Conservation (phyloP, 2,329 filamentous ascomycete genomes). For the Amylocarpus encephaloides region DNA sequence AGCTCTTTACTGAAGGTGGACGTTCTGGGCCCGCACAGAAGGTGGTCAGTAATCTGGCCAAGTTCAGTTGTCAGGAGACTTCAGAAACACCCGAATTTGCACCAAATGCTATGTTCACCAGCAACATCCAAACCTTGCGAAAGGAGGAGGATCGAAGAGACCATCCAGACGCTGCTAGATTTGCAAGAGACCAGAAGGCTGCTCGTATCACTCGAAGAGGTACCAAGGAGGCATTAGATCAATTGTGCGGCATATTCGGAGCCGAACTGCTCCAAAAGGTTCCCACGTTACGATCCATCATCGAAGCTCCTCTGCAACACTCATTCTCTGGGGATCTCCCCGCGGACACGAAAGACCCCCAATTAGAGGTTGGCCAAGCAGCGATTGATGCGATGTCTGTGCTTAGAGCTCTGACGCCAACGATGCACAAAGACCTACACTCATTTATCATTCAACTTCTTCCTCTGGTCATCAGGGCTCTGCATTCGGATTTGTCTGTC, state of each 20-base stretch:
- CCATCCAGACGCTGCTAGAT: conserved; percentile 83
- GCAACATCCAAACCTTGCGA: conserved; percentile 82
- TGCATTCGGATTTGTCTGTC: conserved; percentile 83
- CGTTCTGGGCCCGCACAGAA: conserved; percentile 87
- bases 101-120: conserved; percentile 70
- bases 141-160: conserved; percentile 97
- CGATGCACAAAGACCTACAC: conserved; percentile 67
- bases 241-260: conserved; percentile 75
- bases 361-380: conserved; percentile 76
- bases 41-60: conserved; percentile 89
- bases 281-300: conserved; percentile 72
- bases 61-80: conserved; percentile 96
- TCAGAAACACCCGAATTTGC: conserved; percentile 95
- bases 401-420: conserved; percentile 88
- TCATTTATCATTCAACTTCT: conserved; percentile 77
- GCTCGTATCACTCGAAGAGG: conserved; percentile 87
- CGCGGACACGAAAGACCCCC: conserved; percentile 63
- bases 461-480: conserved; percentile 77
- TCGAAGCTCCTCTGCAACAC: conserved; percentile 71
- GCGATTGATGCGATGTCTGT: conserved; percentile 92
- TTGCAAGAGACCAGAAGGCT: conserved; percentile 80
- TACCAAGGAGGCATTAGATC: conserved; percentile 89
- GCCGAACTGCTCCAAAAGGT: conserved; percentile 71
- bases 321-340: conserved; percentile 71
- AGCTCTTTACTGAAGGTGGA: conserved; percentile 73